Evolutionary conservation across 768 basidiomycete species (phyloP), one percentile per base, ranked within the genome.

Genomic region (Podaxis rugospora): DNA sequence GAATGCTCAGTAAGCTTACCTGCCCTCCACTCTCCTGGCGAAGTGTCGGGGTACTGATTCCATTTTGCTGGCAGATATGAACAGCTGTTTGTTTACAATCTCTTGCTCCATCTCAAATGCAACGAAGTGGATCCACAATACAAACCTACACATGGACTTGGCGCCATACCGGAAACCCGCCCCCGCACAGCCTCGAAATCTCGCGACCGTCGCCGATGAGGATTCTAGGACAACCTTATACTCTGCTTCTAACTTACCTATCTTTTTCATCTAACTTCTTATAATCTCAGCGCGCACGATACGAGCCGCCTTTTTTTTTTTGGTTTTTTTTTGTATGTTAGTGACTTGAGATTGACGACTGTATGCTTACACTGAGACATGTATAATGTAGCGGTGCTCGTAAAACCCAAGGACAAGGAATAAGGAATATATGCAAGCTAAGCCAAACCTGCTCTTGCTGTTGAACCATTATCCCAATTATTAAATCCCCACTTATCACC

Each of bases 21-120:
- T 32, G 7, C 39, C 59, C 23, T 54, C 7, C 16, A 58, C 32
- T 46, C 25, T 36, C 25, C 14, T 61, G 18, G 27, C 52, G 46
- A 56, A 18, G 62, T 13, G 28, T 44, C 11, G 53, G 40, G 47
- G 39, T 59, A 27, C 53, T 65, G 25, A n/a, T 56, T 40, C 32
- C 47, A 36, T 68, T 40, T 65, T 56, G 54, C 32, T 6, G 61
- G 25, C 60, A 91, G 91, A 71, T 95, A 89, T 67, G 94, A 97
- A 69, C 90, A 95, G 68, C 82, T 86, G 56, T 95, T 96, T 67
- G 90, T 96, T 1, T 87, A 92, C 65, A 88, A 94, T 68, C 78
- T 97, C 32, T 77, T 96, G 7, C 75, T 92, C 23, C 84, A 95
- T 71, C 86, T 95, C 62, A 86, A 84, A 64, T 91, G 91, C 66